These are phyloP conservation scores for Vitis riparia DNA, from an alignment of 164 flowering plant species.

Conservation along the genomic window DNA sequence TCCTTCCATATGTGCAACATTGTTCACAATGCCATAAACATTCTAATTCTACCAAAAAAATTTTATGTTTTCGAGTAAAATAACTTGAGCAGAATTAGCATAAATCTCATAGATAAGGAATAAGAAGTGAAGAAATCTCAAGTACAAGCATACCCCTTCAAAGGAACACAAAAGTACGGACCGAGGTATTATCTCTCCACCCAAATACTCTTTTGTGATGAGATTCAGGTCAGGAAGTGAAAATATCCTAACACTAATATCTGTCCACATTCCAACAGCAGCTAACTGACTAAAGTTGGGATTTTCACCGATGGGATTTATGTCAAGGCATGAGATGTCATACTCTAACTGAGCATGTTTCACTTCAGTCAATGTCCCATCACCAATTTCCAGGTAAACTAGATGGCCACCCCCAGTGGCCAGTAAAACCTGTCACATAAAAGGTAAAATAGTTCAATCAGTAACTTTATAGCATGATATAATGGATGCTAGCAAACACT, in stretches of 20 bases:
- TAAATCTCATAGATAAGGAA: slow-evolving; percentile 1
- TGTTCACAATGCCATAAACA: background rate
- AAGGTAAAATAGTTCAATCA: background rate
- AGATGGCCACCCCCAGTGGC: slow-evolving; percentile 95
- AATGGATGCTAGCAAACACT: background rate
- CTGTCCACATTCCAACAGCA: slow-evolving; percentile 99
- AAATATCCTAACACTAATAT: slow-evolving; percentile 83
- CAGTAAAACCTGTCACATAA: slow-evolving; percentile 66
- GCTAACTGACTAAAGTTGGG: slow-evolving; percentile 75
- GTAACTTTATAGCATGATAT: no score
- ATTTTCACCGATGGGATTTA: slow-evolving; percentile 89
- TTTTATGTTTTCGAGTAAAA: background rate
- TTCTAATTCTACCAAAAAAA: no score
- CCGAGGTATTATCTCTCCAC: slow-evolving; percentile 97
- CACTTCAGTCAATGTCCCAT: slow-evolving; percentile 64
- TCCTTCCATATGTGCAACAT: background rate
- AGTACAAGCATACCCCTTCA: slow-evolving; percentile 79
- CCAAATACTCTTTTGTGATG: slow-evolving; percentile 78
- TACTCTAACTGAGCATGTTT: slow-evolving; percentile 73
- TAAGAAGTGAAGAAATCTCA: background rate
- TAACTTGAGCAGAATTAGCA: background rate
- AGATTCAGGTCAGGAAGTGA: slow-evolving; percentile 84
- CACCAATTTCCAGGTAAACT: slow-evolving; percentile 84
- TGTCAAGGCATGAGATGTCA: slow-evolving; percentile 95
- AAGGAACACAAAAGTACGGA: slow-evolving; percentile 95